A percentile compares a stretch with the other conserved stretches of the same genome.
These are phyloP conservation scores for Lasiosphaeriaceae sp. DNA, from an alignment of 495 filamentous ascomycete genomes.

Conservation along the genomic window DNA sequence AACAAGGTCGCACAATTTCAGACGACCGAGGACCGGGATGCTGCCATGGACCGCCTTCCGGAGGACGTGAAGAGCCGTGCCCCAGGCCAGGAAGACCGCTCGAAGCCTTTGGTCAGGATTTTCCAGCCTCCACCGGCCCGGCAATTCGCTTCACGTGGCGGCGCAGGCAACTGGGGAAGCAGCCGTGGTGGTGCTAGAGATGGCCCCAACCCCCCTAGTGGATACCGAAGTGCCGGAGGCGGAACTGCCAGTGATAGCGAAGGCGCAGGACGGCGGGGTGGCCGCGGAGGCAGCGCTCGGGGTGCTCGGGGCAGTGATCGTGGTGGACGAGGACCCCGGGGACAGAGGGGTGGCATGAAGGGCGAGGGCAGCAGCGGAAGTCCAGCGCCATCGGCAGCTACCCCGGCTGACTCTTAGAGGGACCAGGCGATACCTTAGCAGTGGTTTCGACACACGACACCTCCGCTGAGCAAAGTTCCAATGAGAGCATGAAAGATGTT, in stretches of 20 bases:
- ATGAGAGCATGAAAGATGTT: not conserved
- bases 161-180: constrained; percentile 71
- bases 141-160: constrained; percentile 49
- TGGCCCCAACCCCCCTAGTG: constrained; percentile 44
- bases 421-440: not conserved
- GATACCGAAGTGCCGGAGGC: constrained; percentile 68
- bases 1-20: constrained; percentile 82
- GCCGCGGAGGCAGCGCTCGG: constrained; percentile 48
- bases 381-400: constrained; percentile 48
- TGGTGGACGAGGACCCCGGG: constrained; percentile 52
- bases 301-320: constrained; percentile 43
- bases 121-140: constrained; percentile 61
- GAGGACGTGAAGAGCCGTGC: constrained; percentile 66
- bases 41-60: constrained; percentile 66
- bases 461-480: too few species aligned
- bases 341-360: constrained; percentile 57
- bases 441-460: not conserved
- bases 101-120: constrained; percentile 74
- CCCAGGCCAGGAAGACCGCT: constrained; percentile 52
- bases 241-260: constrained; percentile 75
- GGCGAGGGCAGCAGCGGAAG: constrained; percentile 48
- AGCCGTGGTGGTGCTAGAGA: constrained; percentile 54
- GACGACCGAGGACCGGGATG: constrained; percentile 70
- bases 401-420: constrained; percentile 44
- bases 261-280: constrained; percentile 58